Percentiles rank a stretch among this genome's conserved stretches.
phyloP scores from a whole-genome alignment of 2,329 filamentous ascomycete genomes.

The Tolypocladium amazonense region DNA sequence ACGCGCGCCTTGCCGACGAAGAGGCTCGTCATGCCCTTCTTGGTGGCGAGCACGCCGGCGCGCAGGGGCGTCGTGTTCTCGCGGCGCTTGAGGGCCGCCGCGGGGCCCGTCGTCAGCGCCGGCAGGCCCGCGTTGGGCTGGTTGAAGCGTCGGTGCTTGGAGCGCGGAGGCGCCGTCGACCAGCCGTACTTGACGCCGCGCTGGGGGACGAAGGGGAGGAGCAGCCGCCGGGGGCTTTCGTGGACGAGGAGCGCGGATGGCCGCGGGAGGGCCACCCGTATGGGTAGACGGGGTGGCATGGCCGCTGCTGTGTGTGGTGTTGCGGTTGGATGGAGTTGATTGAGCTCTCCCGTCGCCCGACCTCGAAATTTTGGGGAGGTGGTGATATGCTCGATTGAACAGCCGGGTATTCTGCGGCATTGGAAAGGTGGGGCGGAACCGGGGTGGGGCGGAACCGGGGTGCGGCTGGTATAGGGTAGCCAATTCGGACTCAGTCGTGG shows the following conservation, averaged over 20 bases:
- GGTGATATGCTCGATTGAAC: not conserved
- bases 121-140: constrained; percentile 46
- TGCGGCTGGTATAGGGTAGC: constrained; percentile 1
- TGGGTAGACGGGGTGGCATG: constrained; percentile 36
- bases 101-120: constrained; percentile 43
- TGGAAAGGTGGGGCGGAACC: not conserved
- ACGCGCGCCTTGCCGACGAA: constrained; percentile 71
- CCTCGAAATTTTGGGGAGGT: constrained; percentile 9
- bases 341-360: not conserved
- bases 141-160: constrained; percentile 50
- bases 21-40: constrained; percentile 92
- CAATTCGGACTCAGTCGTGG: not conserved
- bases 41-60: constrained; percentile 73
- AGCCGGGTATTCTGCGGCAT: constrained; percentile 7
- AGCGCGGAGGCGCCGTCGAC: constrained; percentile 42
- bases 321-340: not conserved
- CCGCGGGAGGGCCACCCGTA: constrained; percentile 31
- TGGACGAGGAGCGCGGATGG: constrained; percentile 17
- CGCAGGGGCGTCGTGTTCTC: constrained; percentile 53
- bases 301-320: constrained; percentile 10
- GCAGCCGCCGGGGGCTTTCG: constrained; percentile 21
- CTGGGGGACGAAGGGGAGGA: constrained; percentile 34
- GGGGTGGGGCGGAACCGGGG: too few relatives aligned
- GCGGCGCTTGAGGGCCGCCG: constrained; percentile 48
- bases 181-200: constrained; percentile 50